Evolutionary conservation across 2,329 filamentous ascomycete genomes (phyloP), one percentile per base, ranked within the genome.

Genomic region (Xylariaceae sp.): DNA sequence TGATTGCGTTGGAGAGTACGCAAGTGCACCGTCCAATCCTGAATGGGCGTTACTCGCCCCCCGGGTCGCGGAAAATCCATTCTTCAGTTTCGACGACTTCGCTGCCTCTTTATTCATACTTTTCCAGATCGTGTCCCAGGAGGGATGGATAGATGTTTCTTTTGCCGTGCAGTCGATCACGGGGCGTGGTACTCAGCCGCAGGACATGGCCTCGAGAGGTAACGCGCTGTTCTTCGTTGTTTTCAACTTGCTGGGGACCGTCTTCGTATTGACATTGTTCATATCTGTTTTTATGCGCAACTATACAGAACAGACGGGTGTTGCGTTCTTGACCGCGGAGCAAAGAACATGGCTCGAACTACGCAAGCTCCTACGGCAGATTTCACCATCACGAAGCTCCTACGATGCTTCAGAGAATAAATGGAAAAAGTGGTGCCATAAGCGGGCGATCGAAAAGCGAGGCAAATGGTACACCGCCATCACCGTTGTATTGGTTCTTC

Each of bases 201-300:
- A 81, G 45, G 71, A 80, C 31, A 84, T 85, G 53, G 76, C 81
- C 2, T 81, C 87, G 1, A 83, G 91, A 62, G 90, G 87, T 38
- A 97, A 99, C 58, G 91, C 89, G 0, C 68, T 97, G 33, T 99
- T 96, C 75, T 96, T 99, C 66, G 83, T 99, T 48, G 78, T 92
- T 5, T 99, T 97, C 82, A 99, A 99, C 70, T 81, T 99, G 66
- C 78, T 99, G 61, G 90, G 90, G 31, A 94, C 94, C 0, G 92
- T 99, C 56, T 99, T 99, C 71, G 87, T 99, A 54, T 78, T 99
- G 64, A 99, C 94, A 1, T 75, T 99, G 64, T 99, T 99, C 68
- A 95, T 99, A 42, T 97, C 94, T 49, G 94, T 99, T 53, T 99
- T 99, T 68, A 99, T 99, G 94, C 89, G 94, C 53, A 99, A 96